Evolutionary conservation across 352 stramenopile species (phyloP), one percentile per base, ranked within the genome.

Genomic region (Hyaloperonospora arabidopsidis): DNA sequence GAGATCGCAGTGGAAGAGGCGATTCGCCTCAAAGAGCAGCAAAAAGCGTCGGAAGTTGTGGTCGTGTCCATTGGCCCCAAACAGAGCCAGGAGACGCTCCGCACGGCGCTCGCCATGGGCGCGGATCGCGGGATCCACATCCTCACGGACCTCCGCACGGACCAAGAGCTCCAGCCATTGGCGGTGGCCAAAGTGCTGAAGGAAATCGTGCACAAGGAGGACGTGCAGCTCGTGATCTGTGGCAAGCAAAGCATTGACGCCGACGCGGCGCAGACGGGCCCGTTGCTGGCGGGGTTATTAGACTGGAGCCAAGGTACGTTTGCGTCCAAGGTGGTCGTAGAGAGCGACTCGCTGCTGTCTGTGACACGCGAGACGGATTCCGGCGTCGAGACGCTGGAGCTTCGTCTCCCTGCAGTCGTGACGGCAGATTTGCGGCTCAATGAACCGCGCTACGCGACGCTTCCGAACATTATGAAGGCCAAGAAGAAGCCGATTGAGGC

Each of bases 381-480:
- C 12, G 93, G 93, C 47, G 73, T 96, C 10, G 81, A 98, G 68
- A 89, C 81, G 36, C 52, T 98, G 45, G 76, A 91, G 63, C 53
- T 97, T 15, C 58, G 57, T 2, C 70, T 98, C 32, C 97, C 97
- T 4, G 95, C 96, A 5, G 95, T 99, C 7, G 76, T 99, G 39
- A 98, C 97, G 3, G 96, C 95, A 23, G 97, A 99, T 71, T 72
- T 99, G 48, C 91, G 97, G 29, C 82, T 99, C 35, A 99, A 99
- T 73, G 95, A 98, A 57, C 97, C 97, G 34, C 92, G 97, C 13
- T 99, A 99, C 75, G 95, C 97, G 15, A 99, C 95, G 49, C 76
- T 99, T 50, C 97, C 97, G 34, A 99, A 99, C 76, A 99, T 99
- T 66, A 99, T 99, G 96, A 99, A 99, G 81, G 87, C 87, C 28